These are phyloP conservation scores for Nasturtium officinale DNA, from an alignment of 345 rosid species.

Conservation along the genomic window DNA sequence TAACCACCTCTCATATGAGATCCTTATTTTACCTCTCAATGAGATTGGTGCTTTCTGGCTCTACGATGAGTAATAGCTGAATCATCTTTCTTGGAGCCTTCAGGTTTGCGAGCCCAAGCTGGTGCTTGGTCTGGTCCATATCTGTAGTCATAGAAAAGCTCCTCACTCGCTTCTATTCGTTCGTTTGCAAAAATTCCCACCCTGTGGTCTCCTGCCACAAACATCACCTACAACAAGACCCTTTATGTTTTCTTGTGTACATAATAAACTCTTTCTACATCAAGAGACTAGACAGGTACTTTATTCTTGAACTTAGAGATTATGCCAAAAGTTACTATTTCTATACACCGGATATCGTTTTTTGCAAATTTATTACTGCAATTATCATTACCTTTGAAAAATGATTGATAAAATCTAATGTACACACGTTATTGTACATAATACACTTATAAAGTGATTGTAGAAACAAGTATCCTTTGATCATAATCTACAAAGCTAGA, in stretches of 20 bases:
- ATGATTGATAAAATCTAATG: not conserved
- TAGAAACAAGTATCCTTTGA: not conserved
- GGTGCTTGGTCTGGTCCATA: constrained; percentile 99
- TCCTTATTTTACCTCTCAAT: constrained; percentile 50
- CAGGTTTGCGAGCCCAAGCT: constrained; percentile 94
- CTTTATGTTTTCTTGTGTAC: not conserved
- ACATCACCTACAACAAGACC: constrained; percentile 68
- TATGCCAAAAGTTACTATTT: not conserved
- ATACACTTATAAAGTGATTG: not conserved
- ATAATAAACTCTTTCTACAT: constrained; percentile 11
- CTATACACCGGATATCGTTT: not conserved
- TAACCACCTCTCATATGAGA: constrained; percentile 1
- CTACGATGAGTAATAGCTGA: constrained; percentile 72
- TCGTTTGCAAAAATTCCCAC: constrained; percentile 97
- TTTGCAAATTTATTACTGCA: not conserved
- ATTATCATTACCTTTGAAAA: not conserved
- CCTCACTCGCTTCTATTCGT: constrained; percentile 88
- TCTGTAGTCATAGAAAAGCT: constrained; percentile 91
- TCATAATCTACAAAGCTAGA: constrained; percentile 21
- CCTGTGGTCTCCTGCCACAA: constrained; percentile 98
- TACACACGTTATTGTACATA: not conserved
- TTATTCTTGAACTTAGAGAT: not conserved
- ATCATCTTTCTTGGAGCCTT: constrained; percentile 84
- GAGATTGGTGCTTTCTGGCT: constrained; percentile 98
- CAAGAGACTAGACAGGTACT: not conserved